Evolutionary conservation across 805 yeast species (phyloP).

Genomic region (Suhomyces xylopsoci): DNA sequence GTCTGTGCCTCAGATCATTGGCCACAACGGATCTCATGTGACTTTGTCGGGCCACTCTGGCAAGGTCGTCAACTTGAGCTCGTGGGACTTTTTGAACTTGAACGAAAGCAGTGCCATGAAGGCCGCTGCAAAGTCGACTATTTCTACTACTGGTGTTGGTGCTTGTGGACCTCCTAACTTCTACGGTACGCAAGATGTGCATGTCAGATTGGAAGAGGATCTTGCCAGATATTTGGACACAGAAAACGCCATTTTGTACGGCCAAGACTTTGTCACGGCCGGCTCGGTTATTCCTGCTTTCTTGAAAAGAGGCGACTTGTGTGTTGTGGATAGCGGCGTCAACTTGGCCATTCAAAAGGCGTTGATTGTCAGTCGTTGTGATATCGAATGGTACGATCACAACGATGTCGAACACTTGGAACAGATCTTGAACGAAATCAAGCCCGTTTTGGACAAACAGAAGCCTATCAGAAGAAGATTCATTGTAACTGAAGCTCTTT

Average conservation of each 20-base stretch:
- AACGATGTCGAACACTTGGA: slow-evolving; percentile 85
- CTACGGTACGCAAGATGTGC: slow-evolving; percentile 93
- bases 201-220: slow-evolving; percentile 71
- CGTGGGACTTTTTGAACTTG: slow-evolving; percentile 69
- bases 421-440: slow-evolving; percentile 57
- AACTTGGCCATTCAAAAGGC: slow-evolving; percentile 84
- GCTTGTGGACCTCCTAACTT: slow-evolving; percentile 99
- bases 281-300: slow-evolving; percentile 90
- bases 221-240: slow-evolving; percentile 73
- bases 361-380: slow-evolving; percentile 78
- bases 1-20: slow-evolving; percentile 60
- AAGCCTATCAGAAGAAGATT: slow-evolving; percentile 84
- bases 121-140: slow-evolving; percentile 53
- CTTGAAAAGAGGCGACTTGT: slow-evolving; percentile 89
- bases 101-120: slow-evolving; percentile 47
- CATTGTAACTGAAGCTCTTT: slow-evolving; percentile 88
- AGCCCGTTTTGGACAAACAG: slow-evolving; percentile 58
- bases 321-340: slow-evolving; percentile 80
- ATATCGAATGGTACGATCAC: slow-evolving; percentile 79
- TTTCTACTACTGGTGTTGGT: slow-evolving; percentile 84
- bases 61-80: slow-evolving; percentile 61
- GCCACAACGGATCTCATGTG: slow-evolving; percentile 46
- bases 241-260: slow-evolving; percentile 79
- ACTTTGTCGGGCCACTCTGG: slow-evolving; percentile 20
- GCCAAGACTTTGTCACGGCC: slow-evolving; percentile 87